Percentiles rank a stretch among this genome's conserved stretches.
Evolutionary conservation across 768 basidiomycete species (phyloP).

Genomic region (Amyloporia xantha): DNA sequence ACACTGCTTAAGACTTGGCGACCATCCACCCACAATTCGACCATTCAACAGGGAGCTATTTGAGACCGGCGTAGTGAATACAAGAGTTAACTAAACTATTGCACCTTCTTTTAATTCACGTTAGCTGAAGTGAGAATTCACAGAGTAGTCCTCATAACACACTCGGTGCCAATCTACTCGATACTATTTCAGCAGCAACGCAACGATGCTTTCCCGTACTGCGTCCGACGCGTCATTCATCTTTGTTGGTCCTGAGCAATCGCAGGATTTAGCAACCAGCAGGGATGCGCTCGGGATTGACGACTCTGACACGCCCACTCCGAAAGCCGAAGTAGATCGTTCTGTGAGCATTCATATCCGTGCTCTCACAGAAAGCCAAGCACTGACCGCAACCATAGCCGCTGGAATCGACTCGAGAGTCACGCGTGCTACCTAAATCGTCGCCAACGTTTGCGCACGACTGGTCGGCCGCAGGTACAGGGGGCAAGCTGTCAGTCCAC

Average conservation of each 20-base stretch:
- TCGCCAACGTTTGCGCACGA: conserved; percentile 55
- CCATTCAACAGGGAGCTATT: no score
- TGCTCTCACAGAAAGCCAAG: no score
- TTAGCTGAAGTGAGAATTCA: no score
- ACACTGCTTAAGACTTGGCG: no score
- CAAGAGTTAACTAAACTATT: no score
- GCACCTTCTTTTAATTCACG: no score
- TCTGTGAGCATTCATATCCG: neutral
- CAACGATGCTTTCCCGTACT: conserved; percentile 15
- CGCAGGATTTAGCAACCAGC: neutral
- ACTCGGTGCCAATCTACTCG: no score
- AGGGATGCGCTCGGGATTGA: neutral
- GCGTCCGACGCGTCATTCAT: conserved; percentile 22
- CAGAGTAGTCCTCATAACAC: no score
- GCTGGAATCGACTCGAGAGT: neutral
- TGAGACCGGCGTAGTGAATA: no score
- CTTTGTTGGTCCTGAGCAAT: conserved; percentile 10
- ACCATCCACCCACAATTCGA: no score
- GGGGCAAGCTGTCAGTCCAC: conserved; percentile 47
- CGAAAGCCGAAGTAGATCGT: neutral
- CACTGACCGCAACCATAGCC: neutral
- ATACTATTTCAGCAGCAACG: no score
- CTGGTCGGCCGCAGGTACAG: conserved; percentile 56
- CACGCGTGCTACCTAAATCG: neutral
- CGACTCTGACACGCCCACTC: neutral